Percentiles rank a stretch among this genome's conserved stretches.
phyloP scores from a whole-genome alignment of 2,329 filamentous ascomycete species.

The Niveomyces coronatus region DNA sequence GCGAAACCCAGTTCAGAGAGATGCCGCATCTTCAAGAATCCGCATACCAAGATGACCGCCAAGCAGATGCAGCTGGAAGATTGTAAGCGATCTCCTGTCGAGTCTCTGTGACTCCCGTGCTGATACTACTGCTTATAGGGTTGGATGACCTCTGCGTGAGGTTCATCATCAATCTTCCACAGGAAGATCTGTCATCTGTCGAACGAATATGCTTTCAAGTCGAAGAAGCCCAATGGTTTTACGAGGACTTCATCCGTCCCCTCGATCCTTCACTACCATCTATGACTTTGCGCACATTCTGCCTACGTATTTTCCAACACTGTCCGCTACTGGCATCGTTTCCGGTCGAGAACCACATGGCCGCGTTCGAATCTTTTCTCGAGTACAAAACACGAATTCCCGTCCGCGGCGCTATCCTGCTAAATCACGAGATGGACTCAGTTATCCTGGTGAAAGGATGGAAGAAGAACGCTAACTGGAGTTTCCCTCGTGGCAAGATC shows the following conservation, averaged over 20 bases:
- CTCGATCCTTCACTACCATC: conserved; percentile 76
- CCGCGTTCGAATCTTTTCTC: conserved; percentile 84
- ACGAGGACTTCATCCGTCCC: conserved; percentile 97
- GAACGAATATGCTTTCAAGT: conserved; percentile 97
- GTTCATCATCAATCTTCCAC: conserved; percentile 94
- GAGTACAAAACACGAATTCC: conserved; percentile 92
- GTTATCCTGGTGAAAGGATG: conserved; percentile 91
- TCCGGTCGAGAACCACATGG: conserved; percentile 64
- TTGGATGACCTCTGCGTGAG: conserved; percentile 96
- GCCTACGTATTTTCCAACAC: conserved; percentile 83
- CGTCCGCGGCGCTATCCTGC: conserved; percentile 84
- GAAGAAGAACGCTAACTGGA: conserved; percentile 96
- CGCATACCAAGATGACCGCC: conserved; percentile 55
- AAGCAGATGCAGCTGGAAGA: conserved; percentile 81
- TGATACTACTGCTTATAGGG: conserved; percentile 41
- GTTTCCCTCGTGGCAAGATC: conserved; percentile 93
- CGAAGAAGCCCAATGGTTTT: conserved; percentile 99
- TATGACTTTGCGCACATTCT: conserved; percentile 76
- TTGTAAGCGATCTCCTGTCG: conserved; percentile 43
- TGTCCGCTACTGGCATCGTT: conserved; percentile 81
- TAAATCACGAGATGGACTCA: conserved; percentile 90
- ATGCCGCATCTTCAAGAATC: conserved; percentile 9
- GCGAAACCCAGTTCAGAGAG: conserved; percentile 1
- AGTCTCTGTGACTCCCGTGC: neutral
- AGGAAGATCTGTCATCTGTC: conserved; percentile 80